Conservation (phyloP, 2,329 filamentous ascomycete species). For the Dactylellina leptospora region DNA sequence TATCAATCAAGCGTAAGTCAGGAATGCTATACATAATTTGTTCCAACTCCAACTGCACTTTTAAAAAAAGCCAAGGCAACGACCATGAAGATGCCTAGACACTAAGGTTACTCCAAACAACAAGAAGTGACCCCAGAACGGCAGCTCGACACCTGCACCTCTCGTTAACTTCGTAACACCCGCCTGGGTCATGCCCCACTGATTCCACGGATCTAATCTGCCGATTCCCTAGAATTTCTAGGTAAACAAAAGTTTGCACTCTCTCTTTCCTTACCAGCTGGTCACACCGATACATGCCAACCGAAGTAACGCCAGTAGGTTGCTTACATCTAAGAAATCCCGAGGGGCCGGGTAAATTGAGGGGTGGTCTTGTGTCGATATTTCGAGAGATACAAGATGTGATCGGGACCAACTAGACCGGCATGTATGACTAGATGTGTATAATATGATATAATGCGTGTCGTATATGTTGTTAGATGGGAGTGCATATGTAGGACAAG, state of each 20-base stretch:
- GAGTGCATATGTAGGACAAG: conserved; percentile 35
- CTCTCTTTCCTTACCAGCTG: neutral
- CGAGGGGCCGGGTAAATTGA: conserved; percentile 46
- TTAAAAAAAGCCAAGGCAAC: conserved; percentile 39
- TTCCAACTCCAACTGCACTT: no score
- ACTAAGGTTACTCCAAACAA: conserved; percentile 20
- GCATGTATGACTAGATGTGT: no score
- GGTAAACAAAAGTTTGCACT: conserved; percentile 4
- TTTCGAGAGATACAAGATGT: conserved; percentile 15
- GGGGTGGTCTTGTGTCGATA: conserved; percentile 15
- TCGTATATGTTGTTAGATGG: no score
- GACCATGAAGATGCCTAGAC: conserved; percentile 38
- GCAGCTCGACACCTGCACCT: conserved; percentile 16
- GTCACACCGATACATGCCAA: neutral
- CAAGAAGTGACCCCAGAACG: conserved; percentile 28
- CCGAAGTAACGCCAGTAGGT: no score
- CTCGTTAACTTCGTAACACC: conserved; percentile 1
- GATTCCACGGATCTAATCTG: conserved; percentile 29
- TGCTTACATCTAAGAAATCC: no score
- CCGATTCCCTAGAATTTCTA: conserved; percentile 8
- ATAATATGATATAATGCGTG: no score
- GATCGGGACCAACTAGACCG: conserved; percentile 18
- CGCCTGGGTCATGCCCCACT: conserved; percentile 12
- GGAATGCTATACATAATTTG: no score
- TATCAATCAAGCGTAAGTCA: no score